Conservation (phyloP, 495 filamentous ascomycete genomes). For the Penicillium riverlandense region DNA sequence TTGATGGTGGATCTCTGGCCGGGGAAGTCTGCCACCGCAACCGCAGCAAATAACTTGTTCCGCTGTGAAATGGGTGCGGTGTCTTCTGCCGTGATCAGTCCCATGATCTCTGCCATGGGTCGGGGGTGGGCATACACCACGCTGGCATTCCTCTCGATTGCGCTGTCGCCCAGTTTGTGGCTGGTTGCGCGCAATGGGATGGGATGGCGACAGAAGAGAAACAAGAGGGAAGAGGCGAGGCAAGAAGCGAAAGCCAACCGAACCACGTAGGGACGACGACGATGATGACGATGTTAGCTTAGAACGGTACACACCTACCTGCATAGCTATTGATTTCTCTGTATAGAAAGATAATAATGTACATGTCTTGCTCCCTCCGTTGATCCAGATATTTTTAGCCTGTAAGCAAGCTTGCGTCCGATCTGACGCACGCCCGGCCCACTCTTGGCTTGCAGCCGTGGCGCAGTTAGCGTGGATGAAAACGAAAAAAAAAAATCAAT, state of each 20-base stretch:
- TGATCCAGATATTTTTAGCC: too few relatives aligned
- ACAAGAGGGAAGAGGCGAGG: constrained; percentile 12
- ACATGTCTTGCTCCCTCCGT: too few relatives aligned
- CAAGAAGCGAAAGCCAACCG: not conserved
- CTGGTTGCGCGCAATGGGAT: constrained; percentile 38
- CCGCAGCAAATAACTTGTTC: constrained; percentile 64
- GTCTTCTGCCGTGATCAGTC: constrained; percentile 57
- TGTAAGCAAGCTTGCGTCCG: too few relatives aligned
- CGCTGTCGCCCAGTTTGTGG: constrained; percentile 45
- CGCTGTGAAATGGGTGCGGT: constrained; percentile 63
- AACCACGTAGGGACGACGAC: too few relatives aligned
- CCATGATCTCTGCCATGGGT: constrained; percentile 60
- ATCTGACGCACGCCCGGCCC: too few relatives aligned
- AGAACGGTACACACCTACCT: too few relatives aligned
- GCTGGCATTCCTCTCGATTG: constrained; percentile 46
- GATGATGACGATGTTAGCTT: too few relatives aligned
- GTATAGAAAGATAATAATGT: too few relatives aligned
- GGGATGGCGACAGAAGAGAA: constrained; percentile 40
- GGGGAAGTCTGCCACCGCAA: constrained; percentile 51
- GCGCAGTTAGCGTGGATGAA: too few relatives aligned
- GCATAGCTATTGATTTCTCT: too few relatives aligned
- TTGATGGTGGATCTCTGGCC: constrained; percentile 63
- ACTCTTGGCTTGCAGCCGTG: too few relatives aligned
- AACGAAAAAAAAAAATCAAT: too few relatives aligned
- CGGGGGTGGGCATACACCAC: constrained; percentile 66